A percentile compares a stretch with the other conserved stretches of the same genome.
These are phyloP conservation scores for Noccaea bulbosa DNA, from an alignment of 345 rosid species.

Conservation along the genomic window DNA sequence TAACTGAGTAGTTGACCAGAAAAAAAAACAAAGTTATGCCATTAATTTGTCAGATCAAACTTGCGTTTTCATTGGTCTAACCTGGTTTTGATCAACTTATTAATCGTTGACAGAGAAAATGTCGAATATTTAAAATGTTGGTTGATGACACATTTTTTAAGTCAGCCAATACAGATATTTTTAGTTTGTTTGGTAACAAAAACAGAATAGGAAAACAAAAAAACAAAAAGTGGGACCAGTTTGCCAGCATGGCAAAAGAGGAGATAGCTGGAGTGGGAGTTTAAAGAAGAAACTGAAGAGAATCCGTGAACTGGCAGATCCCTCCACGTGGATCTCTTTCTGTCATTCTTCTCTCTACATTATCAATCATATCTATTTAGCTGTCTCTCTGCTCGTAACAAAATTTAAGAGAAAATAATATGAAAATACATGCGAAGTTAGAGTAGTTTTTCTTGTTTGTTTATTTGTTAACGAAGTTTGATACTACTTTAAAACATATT, in stretches of 20 bases:
- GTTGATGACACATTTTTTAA: slow-evolving; percentile 33
- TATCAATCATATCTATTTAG: neutral
- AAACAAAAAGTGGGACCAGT: slow-evolving; percentile 15
- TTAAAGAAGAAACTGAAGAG: slow-evolving; percentile 34
- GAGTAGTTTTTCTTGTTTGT: too few species aligned
- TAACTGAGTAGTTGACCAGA: slow-evolving; percentile 26
- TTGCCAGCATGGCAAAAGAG: slow-evolving; percentile 36
- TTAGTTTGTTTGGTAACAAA: neutral
- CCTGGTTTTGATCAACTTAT: neutral
- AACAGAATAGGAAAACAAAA: neutral
- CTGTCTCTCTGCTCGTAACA: neutral
- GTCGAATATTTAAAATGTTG: slow-evolving; percentile 1
- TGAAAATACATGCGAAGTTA: too few species aligned
- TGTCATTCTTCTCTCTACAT: slow-evolving; percentile 26
- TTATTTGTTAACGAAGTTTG: neutral
- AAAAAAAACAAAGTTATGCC: neutral
- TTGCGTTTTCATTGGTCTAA: slow-evolving; percentile 1
- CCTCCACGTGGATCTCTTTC: slow-evolving; percentile 40
- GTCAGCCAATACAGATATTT: slow-evolving; percentile 11
- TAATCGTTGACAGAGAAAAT: neutral
- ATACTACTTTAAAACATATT: neutral
- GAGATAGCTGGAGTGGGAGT: slow-evolving; percentile 34
- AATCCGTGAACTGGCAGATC: slow-evolving; percentile 45
- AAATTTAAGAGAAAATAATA: neutral
- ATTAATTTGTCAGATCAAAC: neutral